Conservation (phyloP, 306 rosid species). For the Quercus dentata region DNA sequence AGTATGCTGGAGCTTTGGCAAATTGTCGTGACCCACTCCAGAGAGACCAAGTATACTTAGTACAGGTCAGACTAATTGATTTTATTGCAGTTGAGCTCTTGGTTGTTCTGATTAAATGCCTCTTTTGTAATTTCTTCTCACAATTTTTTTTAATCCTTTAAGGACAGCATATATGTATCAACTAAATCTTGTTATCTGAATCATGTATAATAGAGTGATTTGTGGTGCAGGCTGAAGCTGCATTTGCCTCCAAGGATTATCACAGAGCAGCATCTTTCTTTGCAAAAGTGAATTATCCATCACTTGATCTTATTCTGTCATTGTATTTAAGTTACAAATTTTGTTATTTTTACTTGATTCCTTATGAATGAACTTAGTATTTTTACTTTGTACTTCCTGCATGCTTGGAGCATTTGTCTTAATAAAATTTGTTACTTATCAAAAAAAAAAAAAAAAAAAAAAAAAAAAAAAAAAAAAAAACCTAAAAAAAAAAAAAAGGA, state of each 20-base stretch:
- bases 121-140: background rate
- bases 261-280: slow-evolving; percentile 90
- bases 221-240: slow-evolving; percentile 91
- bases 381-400: background rate
- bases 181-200: background rate
- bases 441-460: no score
- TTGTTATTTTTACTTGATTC: slow-evolving; percentile 10
- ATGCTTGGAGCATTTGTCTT: no score
- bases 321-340: slow-evolving; percentile 14
- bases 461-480: no score
- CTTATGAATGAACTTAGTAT: slow-evolving; percentile 4
- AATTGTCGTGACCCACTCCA: slow-evolving; percentile 90
- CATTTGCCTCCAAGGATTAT: slow-evolving; percentile 79
- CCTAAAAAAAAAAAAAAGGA: no score
- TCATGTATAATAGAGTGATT: slow-evolving; percentile 28
- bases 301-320: slow-evolving; percentile 27
- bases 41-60: slow-evolving; percentile 91
- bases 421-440: no score
- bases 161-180: background rate
- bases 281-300: slow-evolving; percentile 66
- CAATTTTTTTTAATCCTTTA: background rate
- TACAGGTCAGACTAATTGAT: slow-evolving; percentile 54
- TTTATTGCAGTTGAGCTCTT: slow-evolving; percentile 2
- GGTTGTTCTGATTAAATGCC: slow-evolving; percentile 8
- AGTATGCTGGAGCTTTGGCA: slow-evolving; percentile 85